Evolutionary conservation across 805 yeast species (phyloP), one percentile per base, ranked within the genome.

Genomic region (Wilhelminamyces savonicus): DNA sequence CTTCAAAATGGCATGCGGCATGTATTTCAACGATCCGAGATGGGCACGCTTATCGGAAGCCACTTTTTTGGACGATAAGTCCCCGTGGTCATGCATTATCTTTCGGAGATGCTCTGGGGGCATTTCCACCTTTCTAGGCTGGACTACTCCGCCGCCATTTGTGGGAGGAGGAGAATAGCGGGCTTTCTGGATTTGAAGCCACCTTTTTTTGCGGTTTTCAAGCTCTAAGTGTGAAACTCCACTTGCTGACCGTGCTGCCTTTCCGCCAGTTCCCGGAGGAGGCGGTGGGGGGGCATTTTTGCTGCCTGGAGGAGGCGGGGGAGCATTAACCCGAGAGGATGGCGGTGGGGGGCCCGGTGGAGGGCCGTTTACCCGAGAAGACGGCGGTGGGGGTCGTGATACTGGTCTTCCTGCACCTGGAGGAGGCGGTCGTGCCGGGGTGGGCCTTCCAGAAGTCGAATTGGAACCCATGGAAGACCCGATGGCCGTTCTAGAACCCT

Each of bases 1-100:
- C 54, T 92, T 92, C 41, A 87, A 56, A 3, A 87, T 73, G 0
- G 98, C 96, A 58, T 90, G 97, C 0, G 99, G 99, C 79, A 94
- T 73, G 59, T 82, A 94, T 56, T 87, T 90, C 34, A 92, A 64
- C 1, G 97, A 88, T 2, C 96, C 96, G 16, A 94, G 58, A 46
- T 84, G 87, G 0, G 95, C 76, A 36, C 90, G 66, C 50, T 87
- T 88, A 46, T 90, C 97, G 9, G 82, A 74, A 13, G 90, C 78
- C 28, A 83, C 82, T 39, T 78, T 77, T 40, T 75, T 73, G 2
- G 88, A 75, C 2, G 94, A 75, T 64, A 88, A 72, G 46, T 90
- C 96, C 1, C 87, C 87, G 46, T 86, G 95, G 37, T 78, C 85
- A 29, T 71, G 69, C 49, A 90, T 75, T 35, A 87, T 82, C 50